Evolutionary conservation across 768 basidiomycete species (phyloP).

Genomic region (Solioccasus polychromus): DNA sequence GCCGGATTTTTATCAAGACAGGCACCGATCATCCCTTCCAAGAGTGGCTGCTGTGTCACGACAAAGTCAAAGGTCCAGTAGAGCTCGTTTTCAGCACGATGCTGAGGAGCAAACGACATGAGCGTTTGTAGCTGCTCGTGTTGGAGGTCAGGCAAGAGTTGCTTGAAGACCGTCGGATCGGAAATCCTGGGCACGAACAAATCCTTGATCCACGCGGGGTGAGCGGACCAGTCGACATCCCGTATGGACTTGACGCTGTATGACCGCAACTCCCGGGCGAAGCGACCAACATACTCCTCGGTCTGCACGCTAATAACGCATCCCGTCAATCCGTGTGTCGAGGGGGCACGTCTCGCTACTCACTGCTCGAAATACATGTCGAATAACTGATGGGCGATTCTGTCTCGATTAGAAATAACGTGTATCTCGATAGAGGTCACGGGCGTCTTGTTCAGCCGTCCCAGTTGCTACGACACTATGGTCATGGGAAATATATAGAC

Average conservation of each 20-base stretch:
- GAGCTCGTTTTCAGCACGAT: conserved; percentile 54
- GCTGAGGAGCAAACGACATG: conserved; percentile 31
- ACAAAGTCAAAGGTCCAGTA: conserved; percentile 49
- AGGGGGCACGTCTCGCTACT: conserved; percentile 40
- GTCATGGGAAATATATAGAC: too few species aligned
- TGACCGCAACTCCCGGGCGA: conserved; percentile 40
- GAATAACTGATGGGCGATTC: conserved; percentile 62
- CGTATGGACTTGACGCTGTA: conserved; percentile 42
- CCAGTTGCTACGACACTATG: conserved; percentile 48
- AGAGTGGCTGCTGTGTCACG: conserved; percentile 26
- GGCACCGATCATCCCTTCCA: conserved; percentile 28
- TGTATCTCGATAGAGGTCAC: conserved; percentile 58
- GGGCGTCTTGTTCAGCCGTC: conserved; percentile 50
- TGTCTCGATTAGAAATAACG: conserved; percentile 67
- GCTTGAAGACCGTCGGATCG: conserved; percentile 17
- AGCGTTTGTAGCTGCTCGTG: conserved; percentile 17
- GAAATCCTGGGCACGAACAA: conserved; percentile 29
- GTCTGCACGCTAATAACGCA: conserved; percentile 40
- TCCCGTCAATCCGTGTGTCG: background rate
- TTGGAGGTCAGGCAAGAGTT: conserved; percentile 21
- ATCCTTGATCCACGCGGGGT: conserved; percentile 31
- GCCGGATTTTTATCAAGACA: conserved; percentile 54
- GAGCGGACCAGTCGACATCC: conserved; percentile 39
- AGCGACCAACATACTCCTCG: conserved; percentile 45
- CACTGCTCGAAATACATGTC: conserved; percentile 69